Evolutionary conservation across 345 rosid species (phyloP).

Genomic region (Diplotaxis tenuifolia): DNA sequence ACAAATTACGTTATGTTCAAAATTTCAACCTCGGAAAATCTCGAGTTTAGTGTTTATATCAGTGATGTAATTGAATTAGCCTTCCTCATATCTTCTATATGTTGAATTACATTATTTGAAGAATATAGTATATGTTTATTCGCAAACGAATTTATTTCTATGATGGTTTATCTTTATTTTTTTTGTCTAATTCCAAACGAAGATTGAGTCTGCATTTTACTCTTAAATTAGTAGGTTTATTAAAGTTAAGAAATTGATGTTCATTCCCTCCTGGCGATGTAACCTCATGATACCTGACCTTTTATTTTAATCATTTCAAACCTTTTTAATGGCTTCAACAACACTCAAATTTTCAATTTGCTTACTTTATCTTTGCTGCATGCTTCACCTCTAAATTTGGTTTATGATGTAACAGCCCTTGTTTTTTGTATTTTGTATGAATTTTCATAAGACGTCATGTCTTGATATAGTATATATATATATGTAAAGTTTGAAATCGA

Average conservation of each 20-base stretch:
- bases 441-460: constrained; percentile 11
- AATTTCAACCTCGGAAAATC: neutral
- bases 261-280: constrained; percentile 20
- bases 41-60: neutral
- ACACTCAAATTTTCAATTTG: constrained; percentile 6
- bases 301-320: constrained; percentile 10
- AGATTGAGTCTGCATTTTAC: neutral
- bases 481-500: constrained; percentile 3
- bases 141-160: neutral
- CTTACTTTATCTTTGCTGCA: constrained; percentile 4
- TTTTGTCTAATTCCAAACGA: neutral
- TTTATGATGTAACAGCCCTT: constrained; percentile 21
- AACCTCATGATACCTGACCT: constrained; percentile 13
- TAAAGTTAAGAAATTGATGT: neutral
- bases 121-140: neutral
- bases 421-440: neutral
- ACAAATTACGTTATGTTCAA: neutral
- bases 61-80: neutral
- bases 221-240: neutral
- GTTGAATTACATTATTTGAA: neutral
- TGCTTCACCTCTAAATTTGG: constrained; percentile 25
- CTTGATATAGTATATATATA: neutral
- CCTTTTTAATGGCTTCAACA: constrained; percentile 25
- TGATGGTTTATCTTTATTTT: neutral
- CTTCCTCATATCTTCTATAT: constrained; percentile 3